Evolutionary conservation across 2,329 filamentous ascomycete genomes (phyloP).

Genomic region (Aspergillus unguis): DNA sequence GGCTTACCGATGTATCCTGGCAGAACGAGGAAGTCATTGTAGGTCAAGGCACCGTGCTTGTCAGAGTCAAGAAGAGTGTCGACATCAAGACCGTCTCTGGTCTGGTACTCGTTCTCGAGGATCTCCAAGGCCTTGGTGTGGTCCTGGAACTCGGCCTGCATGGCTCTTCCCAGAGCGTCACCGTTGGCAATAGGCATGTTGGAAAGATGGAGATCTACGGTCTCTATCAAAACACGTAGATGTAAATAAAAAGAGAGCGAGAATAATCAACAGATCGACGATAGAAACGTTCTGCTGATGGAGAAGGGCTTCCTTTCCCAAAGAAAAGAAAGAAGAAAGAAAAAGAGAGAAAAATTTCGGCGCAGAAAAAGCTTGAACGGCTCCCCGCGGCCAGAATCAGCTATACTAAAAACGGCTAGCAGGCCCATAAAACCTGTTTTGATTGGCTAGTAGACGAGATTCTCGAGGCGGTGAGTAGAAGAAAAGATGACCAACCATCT

Average conservation of each 20-base stretch:
- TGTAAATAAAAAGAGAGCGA: constrained; percentile 18
- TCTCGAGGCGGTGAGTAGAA: constrained; percentile 23
- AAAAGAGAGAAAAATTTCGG: constrained; percentile 27
- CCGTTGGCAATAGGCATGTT: constrained; percentile 73
- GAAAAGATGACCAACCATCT: constrained; percentile 11
- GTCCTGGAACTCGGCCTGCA: constrained; percentile 63
- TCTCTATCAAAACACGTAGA: constrained; percentile 25
- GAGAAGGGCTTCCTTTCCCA: constrained; percentile 59
- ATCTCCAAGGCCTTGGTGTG: constrained; percentile 72
- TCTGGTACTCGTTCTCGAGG: constrained; percentile 63
- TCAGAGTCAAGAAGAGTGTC: constrained; percentile 85
- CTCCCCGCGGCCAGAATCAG: constrained; percentile 18
- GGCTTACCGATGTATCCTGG: constrained; percentile 85
- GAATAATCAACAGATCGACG: constrained; percentile 44
- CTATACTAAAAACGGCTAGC: constrained; percentile 25
- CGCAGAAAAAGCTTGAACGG: constrained; percentile 30
- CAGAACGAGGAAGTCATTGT: constrained; percentile 97
- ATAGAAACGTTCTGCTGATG: constrained; percentile 53
- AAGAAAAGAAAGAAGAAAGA: constrained; percentile 50
- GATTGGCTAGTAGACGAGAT: constrained; percentile 34
- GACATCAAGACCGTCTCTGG: constrained; percentile 81
- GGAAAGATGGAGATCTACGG: constrained; percentile 32
- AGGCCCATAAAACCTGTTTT: background rate
- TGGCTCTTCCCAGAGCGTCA: constrained; percentile 50
- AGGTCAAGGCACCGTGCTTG: constrained; percentile 89